Conservation (phyloP, 2,329 filamentous ascomycete species). For the Pestalotiopsis sp. region DNA sequence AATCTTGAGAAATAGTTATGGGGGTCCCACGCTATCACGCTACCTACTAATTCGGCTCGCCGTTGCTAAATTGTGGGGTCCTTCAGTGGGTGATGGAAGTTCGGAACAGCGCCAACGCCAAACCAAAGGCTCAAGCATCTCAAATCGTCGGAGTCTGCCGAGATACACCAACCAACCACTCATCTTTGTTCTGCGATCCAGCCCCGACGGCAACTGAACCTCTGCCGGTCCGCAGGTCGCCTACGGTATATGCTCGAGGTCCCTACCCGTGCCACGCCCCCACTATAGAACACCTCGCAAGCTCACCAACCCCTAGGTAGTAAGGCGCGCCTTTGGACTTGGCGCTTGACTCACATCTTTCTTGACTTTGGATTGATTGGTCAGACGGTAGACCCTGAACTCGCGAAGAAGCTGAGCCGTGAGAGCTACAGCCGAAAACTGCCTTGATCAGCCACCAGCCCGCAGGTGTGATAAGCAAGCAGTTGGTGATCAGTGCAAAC, state of each 20-base stretch:
- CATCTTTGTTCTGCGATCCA: not conserved
- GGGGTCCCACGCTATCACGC: not conserved
- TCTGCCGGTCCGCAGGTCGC: not conserved
- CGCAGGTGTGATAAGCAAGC: too few relatives aligned
- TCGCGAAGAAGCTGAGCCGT: too few relatives aligned
- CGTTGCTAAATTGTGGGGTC: not conserved
- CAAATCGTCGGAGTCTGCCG: too few relatives aligned
- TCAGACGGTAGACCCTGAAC: too few relatives aligned
- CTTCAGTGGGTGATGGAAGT: not conserved
- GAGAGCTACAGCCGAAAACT: not conserved
- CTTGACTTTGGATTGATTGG: not conserved
- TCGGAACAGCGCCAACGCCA: too few relatives aligned
- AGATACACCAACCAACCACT: too few relatives aligned
- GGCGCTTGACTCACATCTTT: not conserved
- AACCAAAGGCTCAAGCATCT: too few relatives aligned
- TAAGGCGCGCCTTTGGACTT: not conserved
- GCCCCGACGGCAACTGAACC: not conserved
- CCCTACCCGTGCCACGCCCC: too few relatives aligned
- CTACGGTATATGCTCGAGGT: not conserved
- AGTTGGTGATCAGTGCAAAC: too few relatives aligned
- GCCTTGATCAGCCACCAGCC: too few relatives aligned
- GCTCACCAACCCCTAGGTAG: too few relatives aligned
- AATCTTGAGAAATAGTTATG: not conserved
- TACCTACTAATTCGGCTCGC: constrained; percentile 10
- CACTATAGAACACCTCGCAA: too few relatives aligned